A percentile compares a stretch with the other conserved stretches of the same genome.
These are phyloP conservation scores for Paraleonurus japonicus DNA, from an alignment of 257 asterid genomes.

Conservation along the genomic window DNA sequence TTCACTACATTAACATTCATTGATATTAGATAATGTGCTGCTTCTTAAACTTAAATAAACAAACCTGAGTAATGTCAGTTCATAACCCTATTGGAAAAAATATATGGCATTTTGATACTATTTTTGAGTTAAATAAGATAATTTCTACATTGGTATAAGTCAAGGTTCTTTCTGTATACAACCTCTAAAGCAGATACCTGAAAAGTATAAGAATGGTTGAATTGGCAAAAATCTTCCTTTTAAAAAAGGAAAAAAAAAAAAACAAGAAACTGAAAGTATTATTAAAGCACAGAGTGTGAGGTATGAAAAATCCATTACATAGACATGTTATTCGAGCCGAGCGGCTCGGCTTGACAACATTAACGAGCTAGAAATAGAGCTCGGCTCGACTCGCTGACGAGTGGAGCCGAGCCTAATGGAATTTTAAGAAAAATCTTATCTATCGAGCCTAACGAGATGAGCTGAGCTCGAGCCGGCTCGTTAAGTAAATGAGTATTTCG, in stretches of 20 bases:
- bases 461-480: too few relatives aligned
- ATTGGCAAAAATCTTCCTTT: too few relatives aligned
- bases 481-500: too few relatives aligned
- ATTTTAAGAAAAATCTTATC: too few relatives aligned
- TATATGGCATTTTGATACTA: constrained; percentile 8
- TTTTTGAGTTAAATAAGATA: constrained; percentile 13
- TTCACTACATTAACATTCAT: neutral
- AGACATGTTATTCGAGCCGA: too few relatives aligned
- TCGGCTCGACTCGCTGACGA: too few relatives aligned
- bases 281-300: neutral
- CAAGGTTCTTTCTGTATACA: neutral
- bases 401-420: too few relatives aligned
- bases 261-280: neutral
- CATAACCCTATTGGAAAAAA: neutral
- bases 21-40: neutral
- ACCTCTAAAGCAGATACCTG: neutral
- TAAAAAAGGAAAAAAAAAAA: too few relatives aligned
- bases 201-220: neutral
- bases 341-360: too few relatives aligned
- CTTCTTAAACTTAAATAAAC: neutral
- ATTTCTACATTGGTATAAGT: neutral
- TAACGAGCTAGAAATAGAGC: too few relatives aligned
- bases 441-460: too few relatives aligned
- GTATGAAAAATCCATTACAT: neutral
- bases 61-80: constrained; percentile 8